A percentile compares a stretch with the other conserved stretches of the same genome.
Evolutionary conservation across 805 yeast genomes (phyloP).

Genomic region (Lipomyces sp.): DNA sequence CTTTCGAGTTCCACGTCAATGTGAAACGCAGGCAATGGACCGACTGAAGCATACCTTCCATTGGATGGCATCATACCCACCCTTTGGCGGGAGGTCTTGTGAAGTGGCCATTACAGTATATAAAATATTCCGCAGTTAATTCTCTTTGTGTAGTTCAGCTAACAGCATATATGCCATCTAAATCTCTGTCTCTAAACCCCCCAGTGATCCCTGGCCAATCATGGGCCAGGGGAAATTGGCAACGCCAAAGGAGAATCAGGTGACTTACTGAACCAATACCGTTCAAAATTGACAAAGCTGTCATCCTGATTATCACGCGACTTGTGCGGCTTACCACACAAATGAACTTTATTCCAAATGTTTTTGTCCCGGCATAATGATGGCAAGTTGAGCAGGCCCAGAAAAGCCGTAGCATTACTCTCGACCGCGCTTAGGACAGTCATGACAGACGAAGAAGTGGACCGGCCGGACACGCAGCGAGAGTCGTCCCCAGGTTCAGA

Average conservation of each 20-base stretch:
- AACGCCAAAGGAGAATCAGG: background rate
- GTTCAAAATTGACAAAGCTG: background rate
- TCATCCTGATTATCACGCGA: background rate
- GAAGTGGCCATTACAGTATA: conserved; percentile 28
- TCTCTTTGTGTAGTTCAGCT: background rate
- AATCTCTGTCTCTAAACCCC: background rate
- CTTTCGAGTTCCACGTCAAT: too few species aligned
- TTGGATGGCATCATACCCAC: conserved; percentile 84
- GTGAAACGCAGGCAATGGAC: background rate
- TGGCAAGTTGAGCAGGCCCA: background rate
- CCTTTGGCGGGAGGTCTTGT: conserved; percentile 86
- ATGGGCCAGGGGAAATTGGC: background rate
- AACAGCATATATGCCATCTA: background rate
- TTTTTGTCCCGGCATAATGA: too few species aligned
- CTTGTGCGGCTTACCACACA: background rate
- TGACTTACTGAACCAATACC: background rate
- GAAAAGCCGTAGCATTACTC: background rate
- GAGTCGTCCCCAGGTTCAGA: background rate
- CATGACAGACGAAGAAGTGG: background rate
- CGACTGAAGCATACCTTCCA: conserved; percentile 58
- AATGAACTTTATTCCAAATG: background rate
- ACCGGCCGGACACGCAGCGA: background rate
- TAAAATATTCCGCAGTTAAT: background rate
- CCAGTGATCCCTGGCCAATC: background rate
- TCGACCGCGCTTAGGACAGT: background rate